phyloP scores from a whole-genome alignment of 176 grass and related monocot genomes.

The Neostapfia colusana region DNA sequence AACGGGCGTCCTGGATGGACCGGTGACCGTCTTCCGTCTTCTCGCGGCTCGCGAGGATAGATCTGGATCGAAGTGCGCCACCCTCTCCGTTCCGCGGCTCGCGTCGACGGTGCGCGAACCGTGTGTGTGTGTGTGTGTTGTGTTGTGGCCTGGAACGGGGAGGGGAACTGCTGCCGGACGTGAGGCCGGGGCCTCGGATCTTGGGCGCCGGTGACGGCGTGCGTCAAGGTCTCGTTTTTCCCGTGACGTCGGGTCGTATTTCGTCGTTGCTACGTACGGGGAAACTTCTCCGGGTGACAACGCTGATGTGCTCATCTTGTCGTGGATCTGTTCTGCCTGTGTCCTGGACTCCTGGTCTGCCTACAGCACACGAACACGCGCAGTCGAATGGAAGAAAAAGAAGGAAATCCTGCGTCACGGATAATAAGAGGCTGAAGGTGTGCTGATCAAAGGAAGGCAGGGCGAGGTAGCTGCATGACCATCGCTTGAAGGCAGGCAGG shows the following conservation, averaged over 20 bases:
- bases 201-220: conserved; percentile 12
- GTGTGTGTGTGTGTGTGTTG: too few relatives aligned
- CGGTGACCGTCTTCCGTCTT: not conserved
- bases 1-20: conserved; percentile 1
- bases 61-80: not conserved
- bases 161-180: not conserved
- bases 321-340: not conserved
- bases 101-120: not conserved
- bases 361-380: too few relatives aligned
- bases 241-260: not conserved
- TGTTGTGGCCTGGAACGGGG: not conserved
- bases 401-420: not conserved
- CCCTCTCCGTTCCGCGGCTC: not conserved
- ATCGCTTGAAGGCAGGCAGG: not conserved
- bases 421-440: too few relatives aligned
- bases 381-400: not conserved
- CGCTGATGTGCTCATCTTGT: not conserved
- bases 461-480: not conserved
- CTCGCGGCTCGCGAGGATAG: not conserved
- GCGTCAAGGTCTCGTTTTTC: not conserved
- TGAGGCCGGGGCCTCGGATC: conserved; percentile 32
- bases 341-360: not conserved
- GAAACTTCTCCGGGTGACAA: not conserved
- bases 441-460: not conserved
- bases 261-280: not conserved